These are phyloP conservation scores for Neofusicoccum kwambonambiense DNA, from an alignment of 2,329 filamentous ascomycete genomes.

Conservation along the genomic window DNA sequence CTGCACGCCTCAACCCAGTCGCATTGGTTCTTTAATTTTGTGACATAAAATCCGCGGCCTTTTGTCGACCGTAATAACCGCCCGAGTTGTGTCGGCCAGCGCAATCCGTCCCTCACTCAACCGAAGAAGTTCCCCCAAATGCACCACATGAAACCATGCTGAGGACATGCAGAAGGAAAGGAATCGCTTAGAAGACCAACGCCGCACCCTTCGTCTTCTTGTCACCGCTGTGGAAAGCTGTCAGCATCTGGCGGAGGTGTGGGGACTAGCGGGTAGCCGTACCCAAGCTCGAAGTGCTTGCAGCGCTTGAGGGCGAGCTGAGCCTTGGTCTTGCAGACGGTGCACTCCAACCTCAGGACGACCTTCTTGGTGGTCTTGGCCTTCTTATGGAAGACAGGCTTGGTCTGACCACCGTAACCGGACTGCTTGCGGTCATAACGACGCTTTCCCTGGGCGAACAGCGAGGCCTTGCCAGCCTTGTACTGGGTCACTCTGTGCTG, in stretches of 20 bases:
- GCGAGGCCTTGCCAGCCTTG: conserved; percentile 94
- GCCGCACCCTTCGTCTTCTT: conserved; percentile 99
- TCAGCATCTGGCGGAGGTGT: background rate
- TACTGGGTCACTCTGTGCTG: conserved; percentile 95
- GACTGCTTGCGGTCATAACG: conserved; percentile 93
- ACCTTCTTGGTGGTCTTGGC: conserved; percentile 99
- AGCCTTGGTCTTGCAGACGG: conserved; percentile 95
- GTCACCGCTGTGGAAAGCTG: conserved; percentile 72
- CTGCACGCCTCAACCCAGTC: conserved; percentile 19
- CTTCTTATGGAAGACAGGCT: conserved; percentile 99
- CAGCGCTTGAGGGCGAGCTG: conserved; percentile 98
- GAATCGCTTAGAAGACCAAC: conserved; percentile 90
- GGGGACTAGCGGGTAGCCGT: conserved; percentile 47
- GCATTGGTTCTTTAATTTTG: conserved; percentile 18
- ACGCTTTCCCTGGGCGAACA: conserved; percentile 98
- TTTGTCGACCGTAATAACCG: conserved; percentile 9
- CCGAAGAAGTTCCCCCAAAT: conserved; percentile 18
- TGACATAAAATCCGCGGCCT: conserved; percentile 15
- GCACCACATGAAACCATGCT: conserved; percentile 23
- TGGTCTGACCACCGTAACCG: conserved; percentile 99
- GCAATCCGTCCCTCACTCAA: conserved; percentile 13
- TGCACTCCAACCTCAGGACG: conserved; percentile 97
- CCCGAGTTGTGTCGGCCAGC: background rate
- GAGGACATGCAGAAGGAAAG: conserved; percentile 40
- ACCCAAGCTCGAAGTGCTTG: conserved; percentile 99